Evolutionary conservation across 805 yeast genomes (phyloP).

Genomic region (Metschnikowia chrysomelidarum): DNA sequence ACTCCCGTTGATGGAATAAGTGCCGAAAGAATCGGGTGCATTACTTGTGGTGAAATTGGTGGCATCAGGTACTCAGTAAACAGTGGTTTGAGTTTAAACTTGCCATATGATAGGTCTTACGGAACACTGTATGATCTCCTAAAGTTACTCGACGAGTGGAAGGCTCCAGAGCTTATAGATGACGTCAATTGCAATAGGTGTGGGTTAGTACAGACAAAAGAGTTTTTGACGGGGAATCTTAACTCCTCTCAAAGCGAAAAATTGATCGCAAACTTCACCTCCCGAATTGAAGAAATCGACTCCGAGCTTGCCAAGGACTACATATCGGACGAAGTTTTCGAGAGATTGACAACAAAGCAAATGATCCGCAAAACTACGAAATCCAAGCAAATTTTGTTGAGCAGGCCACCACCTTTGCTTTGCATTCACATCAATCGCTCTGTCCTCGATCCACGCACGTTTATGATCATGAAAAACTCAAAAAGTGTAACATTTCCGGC

Average conservation of each 20-base stretch:
- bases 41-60: conserved; percentile 89
- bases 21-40: conserved; percentile 88
- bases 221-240: conserved; percentile 45
- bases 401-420: conserved; percentile 79
- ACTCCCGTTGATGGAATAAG: conserved; percentile 92
- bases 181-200: conserved; percentile 96
- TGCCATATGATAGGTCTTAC: conserved; percentile 49
- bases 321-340: conserved; percentile 78
- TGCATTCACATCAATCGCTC: conserved; percentile 90
- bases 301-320: conserved; percentile 59
- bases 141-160: conserved; percentile 63
- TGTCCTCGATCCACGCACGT: conserved; percentile 85
- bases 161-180: conserved; percentile 78
- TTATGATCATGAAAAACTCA: conserved; percentile 77
- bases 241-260: conserved; percentile 39
- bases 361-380: conserved; percentile 74
- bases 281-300: conserved; percentile 31
- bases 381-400: conserved; percentile 76
- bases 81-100: conserved; percentile 68
- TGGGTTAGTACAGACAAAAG: conserved; percentile 62
- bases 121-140: conserved; percentile 39
- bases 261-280: conserved; percentile 27
- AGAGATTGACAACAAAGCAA: conserved; percentile 68
- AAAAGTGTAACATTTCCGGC: conserved; percentile 79
- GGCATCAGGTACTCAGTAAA: conserved; percentile 82